A percentile compares a stretch with the other conserved stretches of the same genome.
phyloP scores from a whole-genome alignment of 2,329 filamentous ascomycete species.

The Cyclaneusma minus region DNA sequence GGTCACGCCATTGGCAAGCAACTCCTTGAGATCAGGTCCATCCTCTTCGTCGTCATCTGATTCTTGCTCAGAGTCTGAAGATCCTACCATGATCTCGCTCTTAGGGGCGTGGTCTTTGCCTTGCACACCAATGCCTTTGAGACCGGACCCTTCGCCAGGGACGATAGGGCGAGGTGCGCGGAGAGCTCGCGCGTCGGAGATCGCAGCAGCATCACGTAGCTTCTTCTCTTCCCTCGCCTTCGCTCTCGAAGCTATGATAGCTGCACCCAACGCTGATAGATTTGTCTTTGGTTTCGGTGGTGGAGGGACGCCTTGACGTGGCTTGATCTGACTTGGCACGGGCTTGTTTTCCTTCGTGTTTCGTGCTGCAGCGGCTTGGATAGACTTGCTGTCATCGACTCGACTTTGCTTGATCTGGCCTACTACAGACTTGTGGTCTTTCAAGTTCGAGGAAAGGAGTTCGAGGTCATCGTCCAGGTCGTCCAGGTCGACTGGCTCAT shows the following conservation, averaged over 20 bases:
- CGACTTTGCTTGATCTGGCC: too few relatives aligned
- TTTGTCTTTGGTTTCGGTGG: background rate
- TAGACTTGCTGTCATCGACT: too few relatives aligned
- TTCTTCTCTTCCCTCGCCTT: slow-evolving; percentile 61
- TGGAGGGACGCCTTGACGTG: background rate
- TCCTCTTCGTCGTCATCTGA: slow-evolving; percentile 61
- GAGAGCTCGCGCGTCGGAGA: slow-evolving; percentile 52
- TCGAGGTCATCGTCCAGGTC: slow-evolving; percentile 32
- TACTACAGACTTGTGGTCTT: too few relatives aligned
- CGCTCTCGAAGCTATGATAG: slow-evolving; percentile 17
- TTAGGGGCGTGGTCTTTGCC: slow-evolving; percentile 69
- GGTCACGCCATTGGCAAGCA: slow-evolving; percentile 27
- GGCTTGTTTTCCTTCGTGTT: too few relatives aligned
- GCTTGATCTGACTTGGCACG: background rate
- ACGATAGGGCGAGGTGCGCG: slow-evolving; percentile 36
- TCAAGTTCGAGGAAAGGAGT: slow-evolving; percentile 27
- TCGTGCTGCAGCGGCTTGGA: too few relatives aligned
- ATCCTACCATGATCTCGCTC: slow-evolving; percentile 81
- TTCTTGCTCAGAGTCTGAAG: slow-evolving; percentile 52
- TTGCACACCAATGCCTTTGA: slow-evolving; percentile 51
- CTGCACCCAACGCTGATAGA: background rate
- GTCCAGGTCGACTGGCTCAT: slow-evolving; percentile 17
- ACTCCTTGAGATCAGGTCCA: slow-evolving; percentile 31
- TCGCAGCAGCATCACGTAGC: slow-evolving; percentile 54
- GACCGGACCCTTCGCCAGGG: slow-evolving; percentile 64